Evolutionary conservation across 176 grass and related monocot genomes (phyloP).

Genomic region (Oryza meridionalis): DNA sequence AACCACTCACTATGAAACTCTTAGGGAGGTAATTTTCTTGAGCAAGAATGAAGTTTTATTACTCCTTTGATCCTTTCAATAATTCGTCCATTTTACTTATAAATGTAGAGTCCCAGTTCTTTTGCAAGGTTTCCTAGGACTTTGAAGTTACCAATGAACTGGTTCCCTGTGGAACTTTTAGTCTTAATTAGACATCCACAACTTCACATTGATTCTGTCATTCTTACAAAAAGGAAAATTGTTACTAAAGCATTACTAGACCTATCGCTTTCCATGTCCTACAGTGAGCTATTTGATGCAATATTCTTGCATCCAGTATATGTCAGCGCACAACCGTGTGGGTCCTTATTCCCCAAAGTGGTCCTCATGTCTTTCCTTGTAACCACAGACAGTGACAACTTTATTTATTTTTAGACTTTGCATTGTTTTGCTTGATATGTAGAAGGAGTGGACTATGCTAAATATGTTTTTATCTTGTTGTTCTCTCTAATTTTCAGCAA

Average conservation of each 20-base stretch:
- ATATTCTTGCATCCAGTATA: constrained; percentile 38
- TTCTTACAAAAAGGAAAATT: constrained; percentile 19
- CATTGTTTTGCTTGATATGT: background rate
- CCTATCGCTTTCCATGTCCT: background rate
- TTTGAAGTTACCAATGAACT: constrained; percentile 8
- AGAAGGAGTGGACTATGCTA: background rate
- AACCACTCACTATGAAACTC: background rate
- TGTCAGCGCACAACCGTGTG: background rate
- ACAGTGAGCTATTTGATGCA: background rate
- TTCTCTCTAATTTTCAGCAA: constrained; percentile 30
- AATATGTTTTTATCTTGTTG: constrained; percentile 5
- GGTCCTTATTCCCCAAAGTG: background rate
- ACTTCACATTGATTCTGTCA: background rate
- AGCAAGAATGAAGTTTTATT: background rate
- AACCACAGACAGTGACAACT: background rate
- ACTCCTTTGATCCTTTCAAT: background rate
- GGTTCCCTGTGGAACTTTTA: background rate
- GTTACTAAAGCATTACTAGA: constrained; percentile 6
- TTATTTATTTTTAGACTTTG: background rate
- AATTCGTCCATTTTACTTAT: background rate
- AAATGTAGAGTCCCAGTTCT: background rate
- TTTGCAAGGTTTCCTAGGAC: background rate
- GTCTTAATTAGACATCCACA: background rate
- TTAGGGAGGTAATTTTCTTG: background rate
- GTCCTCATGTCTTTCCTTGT: background rate